Evolutionary conservation across 768 basidiomycete genomes (phyloP).

Genomic region (Punctularia strigosozonata): DNA sequence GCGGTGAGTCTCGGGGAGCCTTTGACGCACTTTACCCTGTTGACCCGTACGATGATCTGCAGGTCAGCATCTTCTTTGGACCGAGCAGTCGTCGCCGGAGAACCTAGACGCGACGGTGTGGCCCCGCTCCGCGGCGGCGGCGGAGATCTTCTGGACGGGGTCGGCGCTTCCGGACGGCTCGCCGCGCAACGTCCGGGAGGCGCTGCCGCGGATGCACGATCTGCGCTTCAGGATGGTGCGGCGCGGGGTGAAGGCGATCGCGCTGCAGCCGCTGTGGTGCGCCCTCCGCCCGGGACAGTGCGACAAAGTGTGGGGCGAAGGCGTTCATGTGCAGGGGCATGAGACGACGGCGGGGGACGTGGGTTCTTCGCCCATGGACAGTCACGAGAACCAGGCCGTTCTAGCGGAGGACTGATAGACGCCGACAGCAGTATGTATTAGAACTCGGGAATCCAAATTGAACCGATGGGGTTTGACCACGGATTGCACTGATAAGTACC

Average conservation of each 20-base stretch:
- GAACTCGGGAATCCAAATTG: too few relatives aligned
- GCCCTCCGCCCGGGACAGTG: constrained; percentile 36
- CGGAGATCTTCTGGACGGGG: constrained; percentile 46
- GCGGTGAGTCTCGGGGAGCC: constrained; percentile 15
- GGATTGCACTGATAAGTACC: too few relatives aligned
- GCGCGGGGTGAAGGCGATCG: constrained; percentile 33
- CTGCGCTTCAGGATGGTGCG: constrained; percentile 6
- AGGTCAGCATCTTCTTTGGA: constrained; percentile 30
- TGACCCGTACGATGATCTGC: background rate
- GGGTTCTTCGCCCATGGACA: too few relatives aligned
- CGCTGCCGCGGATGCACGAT: background rate
- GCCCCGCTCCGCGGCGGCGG: constrained; percentile 34
- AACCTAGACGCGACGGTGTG: constrained; percentile 34
- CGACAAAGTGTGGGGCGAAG: too few relatives aligned
- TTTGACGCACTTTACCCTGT: background rate
- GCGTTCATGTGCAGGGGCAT: too few relatives aligned
- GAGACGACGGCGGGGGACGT: too few relatives aligned
- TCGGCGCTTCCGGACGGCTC: constrained; percentile 20
- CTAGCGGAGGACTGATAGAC: too few relatives aligned
- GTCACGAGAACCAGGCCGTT: too few relatives aligned
- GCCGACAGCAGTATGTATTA: too few relatives aligned
- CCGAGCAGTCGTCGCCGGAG: constrained; percentile 31
- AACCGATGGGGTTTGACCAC: too few relatives aligned
- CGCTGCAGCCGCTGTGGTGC: constrained; percentile 48
- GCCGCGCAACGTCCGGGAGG: constrained; percentile 9